phyloP scores from a whole-genome alignment of 176 grass and related monocot genomes.

The Triticum aestivum region IWGSC_CS_RefSeq_v2.1 NC_057797.1:427878854-427879353 shows the following conservation, averaged over 20 bases:
- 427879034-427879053: not conserved
- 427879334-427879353: not conserved
- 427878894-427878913: slow-evolving; percentile 6
- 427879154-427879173: not conserved
- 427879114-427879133: not conserved
- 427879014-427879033: slow-evolving; percentile 85
- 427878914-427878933: slow-evolving; percentile 66
- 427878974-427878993: slow-evolving; percentile 72
- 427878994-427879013: slow-evolving; percentile 74
- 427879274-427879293: slow-evolving; percentile 38
- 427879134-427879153: not conserved
- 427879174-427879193: slow-evolving; percentile 66
- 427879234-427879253: slow-evolving; percentile 38
- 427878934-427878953: slow-evolving; percentile 31
- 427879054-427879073: not conserved
- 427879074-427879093: not conserved
- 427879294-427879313: not conserved
- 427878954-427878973: slow-evolving; percentile 63
- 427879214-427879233: slow-evolving; percentile 32
- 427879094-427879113: not conserved
- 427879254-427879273: slow-evolving; percentile 30
- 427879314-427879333: slow-evolving; percentile 11
- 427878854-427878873: not conserved
- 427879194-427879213: slow-evolving; percentile 52
- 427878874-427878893: too few relatives aligned